phyloP scores from a whole-genome alignment of 345 rosid species.

The Arabidopsis suecica region DNA sequence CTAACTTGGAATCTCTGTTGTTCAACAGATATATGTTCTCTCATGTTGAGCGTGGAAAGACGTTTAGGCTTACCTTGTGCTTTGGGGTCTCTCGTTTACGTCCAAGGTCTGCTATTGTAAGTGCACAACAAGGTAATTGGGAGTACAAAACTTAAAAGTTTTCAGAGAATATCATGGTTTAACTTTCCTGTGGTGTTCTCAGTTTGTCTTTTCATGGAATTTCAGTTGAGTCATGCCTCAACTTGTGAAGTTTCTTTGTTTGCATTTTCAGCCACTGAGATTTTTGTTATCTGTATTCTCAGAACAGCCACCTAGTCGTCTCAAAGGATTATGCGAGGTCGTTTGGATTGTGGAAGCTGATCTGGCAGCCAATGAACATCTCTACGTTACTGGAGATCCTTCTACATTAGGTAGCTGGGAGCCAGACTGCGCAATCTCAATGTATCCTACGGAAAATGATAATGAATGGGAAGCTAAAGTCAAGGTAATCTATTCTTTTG shows the following conservation, averaged over 20 bases:
- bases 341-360: slow-evolving; percentile 89
- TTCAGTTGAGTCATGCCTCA: not conserved
- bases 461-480: slow-evolving; percentile 80
- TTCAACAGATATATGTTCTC: slow-evolving; percentile 60
- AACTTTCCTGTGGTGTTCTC: not conserved
- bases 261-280: not conserved
- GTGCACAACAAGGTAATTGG: slow-evolving; percentile 59
- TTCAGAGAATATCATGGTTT: not conserved
- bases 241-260: slow-evolving; percentile 10
- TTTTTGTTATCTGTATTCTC: slow-evolving; percentile 46
- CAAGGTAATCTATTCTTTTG: slow-evolving; percentile 58
- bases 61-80: slow-evolving; percentile 52
- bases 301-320: slow-evolving; percentile 56
- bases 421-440: slow-evolving; percentile 68
- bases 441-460: slow-evolving; percentile 61
- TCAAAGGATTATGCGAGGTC: slow-evolving; percentile 59
- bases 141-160: slow-evolving; percentile 1
- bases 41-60: slow-evolving; percentile 49
- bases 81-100: slow-evolving; percentile 47
- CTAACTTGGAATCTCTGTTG: slow-evolving; percentile 32
- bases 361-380: slow-evolving; percentile 62
- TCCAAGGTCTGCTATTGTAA: slow-evolving; percentile 51
- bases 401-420: slow-evolving; percentile 81
- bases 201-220: too few species aligned
- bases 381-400: slow-evolving; percentile 82